Percentiles rank a stretch among this genome's conserved stretches.
Conservation (phyloP, 805 yeast species). For the Starmerella sp. region DNA sequence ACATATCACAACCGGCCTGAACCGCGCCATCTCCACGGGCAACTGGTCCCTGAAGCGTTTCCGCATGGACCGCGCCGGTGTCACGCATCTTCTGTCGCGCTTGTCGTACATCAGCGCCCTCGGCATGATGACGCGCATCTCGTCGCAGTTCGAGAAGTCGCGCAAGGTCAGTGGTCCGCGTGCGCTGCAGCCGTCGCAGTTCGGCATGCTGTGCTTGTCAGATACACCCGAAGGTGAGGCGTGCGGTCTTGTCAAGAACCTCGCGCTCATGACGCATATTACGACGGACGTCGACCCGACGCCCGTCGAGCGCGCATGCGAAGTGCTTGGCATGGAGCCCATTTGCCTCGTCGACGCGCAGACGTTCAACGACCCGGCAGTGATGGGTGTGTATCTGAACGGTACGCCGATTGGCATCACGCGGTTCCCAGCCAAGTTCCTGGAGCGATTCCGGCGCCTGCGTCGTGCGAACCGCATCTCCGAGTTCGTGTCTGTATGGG, state of each 20-base stretch:
- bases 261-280: constrained; percentile 96
- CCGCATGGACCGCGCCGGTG: constrained; percentile 99
- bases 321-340: constrained; percentile 78
- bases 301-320: constrained; percentile 70
- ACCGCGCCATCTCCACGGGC: constrained; percentile 95
- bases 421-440: constrained; percentile 74
- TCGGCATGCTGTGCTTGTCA: constrained; percentile 97
- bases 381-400: constrained; percentile 76
- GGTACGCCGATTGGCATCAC: constrained; percentile 93
- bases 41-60: constrained; percentile 98
- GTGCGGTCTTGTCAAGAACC: constrained; percentile 93
- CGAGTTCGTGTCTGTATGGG: constrained; percentile 81
- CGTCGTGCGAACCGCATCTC: constrained; percentile 80
- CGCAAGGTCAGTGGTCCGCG: constrained; percentile 97
- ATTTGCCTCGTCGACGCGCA: constrained; percentile 72
- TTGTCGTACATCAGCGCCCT: constrained; percentile 86
- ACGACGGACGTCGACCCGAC: constrained; percentile 96
- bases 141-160: constrained; percentile 97
- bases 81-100: constrained; percentile 88
- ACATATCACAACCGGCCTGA: constrained; percentile 86
- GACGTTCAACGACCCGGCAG: constrained; percentile 62
- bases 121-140: constrained; percentile 99
- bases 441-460: constrained; percentile 59
- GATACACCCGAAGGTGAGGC: constrained; percentile 99
- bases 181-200: constrained; percentile 97